A percentile compares a stretch with the other conserved stretches of the same genome.
Evolutionary conservation across 2,329 filamentous ascomycete genomes (phyloP).

Genomic region (Apiospora koreana): DNA sequence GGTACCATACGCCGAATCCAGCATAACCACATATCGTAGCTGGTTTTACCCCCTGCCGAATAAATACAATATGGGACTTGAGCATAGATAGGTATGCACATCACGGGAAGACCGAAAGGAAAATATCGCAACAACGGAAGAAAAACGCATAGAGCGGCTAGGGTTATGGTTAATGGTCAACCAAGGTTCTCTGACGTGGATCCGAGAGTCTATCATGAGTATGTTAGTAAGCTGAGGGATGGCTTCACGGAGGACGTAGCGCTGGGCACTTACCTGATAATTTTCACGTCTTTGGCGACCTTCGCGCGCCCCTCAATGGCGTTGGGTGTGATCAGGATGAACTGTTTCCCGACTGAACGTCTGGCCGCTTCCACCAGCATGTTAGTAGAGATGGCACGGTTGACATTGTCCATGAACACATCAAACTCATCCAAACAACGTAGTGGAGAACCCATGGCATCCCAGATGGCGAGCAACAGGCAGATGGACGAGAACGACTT

Average conservation of each 20-base stretch:
- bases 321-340: constrained; percentile 94
- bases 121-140: background rate
- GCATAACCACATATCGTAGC: background rate
- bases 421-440: constrained; percentile 97
- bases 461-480: constrained; percentile 89
- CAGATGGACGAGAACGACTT: constrained; percentile 98
- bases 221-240: background rate
- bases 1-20: background rate
- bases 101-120: background rate
- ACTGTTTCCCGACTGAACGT: constrained; percentile 85
- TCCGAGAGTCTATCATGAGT: constrained; percentile 16
- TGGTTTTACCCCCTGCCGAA: background rate
- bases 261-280: constrained; percentile 63
- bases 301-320: constrained; percentile 65
- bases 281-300: constrained; percentile 70
- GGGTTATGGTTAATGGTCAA: constrained; percentile 11
- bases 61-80: background rate
- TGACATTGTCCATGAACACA: constrained; percentile 98
- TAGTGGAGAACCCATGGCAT: constrained; percentile 95
- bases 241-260: background rate
- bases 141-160: background rate
- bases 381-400: constrained; percentile 87
- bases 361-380: constrained; percentile 89
- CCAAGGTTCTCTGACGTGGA: constrained; percentile 10
- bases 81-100: background rate